A percentile compares a stretch with the other conserved stretches of the same genome.
Evolutionary conservation across 805 yeast genomes (phyloP).

Genomic region (Wickerhamiella allomyrinae): DNA sequence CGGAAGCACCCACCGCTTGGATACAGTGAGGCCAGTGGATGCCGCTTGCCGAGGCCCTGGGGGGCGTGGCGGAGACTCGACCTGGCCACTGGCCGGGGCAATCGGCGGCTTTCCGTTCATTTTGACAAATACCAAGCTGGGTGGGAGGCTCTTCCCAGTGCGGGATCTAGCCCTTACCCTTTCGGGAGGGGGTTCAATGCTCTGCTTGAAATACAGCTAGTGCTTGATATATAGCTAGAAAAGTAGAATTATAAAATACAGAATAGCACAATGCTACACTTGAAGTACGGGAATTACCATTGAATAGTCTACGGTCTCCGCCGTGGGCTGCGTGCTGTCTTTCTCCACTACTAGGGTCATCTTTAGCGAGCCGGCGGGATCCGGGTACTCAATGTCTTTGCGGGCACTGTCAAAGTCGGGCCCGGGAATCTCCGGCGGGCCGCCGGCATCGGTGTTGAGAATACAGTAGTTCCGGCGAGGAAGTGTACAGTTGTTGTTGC

Average conservation of each 20-base stretch:
- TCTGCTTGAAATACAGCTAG: no score
- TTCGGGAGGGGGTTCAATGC: no score
- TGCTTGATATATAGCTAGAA: no score
- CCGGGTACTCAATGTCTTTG: conserved; percentile 32
- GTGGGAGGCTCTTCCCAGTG: no score
- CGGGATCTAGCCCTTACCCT: no score
- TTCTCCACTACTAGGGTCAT: conserved; percentile 64
- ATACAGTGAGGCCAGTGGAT: conserved; percentile 29
- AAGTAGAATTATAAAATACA: background rate
- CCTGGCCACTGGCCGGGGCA: conserved; percentile 7
- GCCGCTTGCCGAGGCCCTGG: background rate
- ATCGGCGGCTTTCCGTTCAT: conserved; percentile 1
- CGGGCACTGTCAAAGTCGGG: conserved; percentile 19
- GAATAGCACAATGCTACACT: background rate
- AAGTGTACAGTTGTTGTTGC: conserved; percentile 38
- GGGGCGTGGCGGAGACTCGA: background rate
- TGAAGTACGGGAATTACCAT: conserved; percentile 43
- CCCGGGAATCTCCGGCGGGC: background rate
- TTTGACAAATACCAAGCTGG: no score
- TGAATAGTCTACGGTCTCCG: conserved; percentile 51
- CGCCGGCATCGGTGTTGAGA: conserved; percentile 17
- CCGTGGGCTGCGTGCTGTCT: conserved; percentile 33
- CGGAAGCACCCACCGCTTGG: conserved; percentile 73
- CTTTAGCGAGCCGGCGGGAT: conserved; percentile 42
- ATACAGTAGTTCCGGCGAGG: conserved; percentile 46